phyloP scores from a whole-genome alignment of 106 monocot species.

The Dioscorea dumetorum region DNA sequence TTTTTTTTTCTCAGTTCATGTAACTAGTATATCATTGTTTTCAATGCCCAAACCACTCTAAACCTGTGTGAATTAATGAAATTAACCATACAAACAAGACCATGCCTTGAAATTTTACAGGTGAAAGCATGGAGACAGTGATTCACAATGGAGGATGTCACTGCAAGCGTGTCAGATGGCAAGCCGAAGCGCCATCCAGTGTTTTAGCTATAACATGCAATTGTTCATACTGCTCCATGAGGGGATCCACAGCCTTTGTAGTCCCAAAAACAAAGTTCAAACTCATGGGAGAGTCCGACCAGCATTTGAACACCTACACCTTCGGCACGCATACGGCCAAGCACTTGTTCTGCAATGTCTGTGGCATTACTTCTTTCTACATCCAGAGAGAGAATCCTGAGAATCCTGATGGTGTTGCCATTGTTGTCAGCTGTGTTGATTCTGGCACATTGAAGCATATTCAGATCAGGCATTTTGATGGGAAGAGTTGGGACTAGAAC shows the following conservation, averaged over 20 bases:
- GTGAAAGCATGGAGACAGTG: no score
- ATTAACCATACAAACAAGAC: no score
- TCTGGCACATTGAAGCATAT: conserved; percentile 24
- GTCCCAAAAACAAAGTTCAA: conserved; percentile 32
- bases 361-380: conserved; percentile 39
- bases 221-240: conserved; percentile 35
- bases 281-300: conserved; percentile 15
- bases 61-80: no score
- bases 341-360: conserved; percentile 31
- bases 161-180: no score
- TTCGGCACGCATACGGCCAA: conserved; percentile 32
- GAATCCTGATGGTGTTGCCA: conserved; percentile 32
- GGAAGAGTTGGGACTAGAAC: not conserved
- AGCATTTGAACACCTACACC: conserved; percentile 24
- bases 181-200: no score
- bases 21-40: no score
- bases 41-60: no score
- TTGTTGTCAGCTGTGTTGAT: conserved; percentile 21
- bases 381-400: conserved; percentile 29
- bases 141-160: no score
- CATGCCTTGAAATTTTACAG: no score
- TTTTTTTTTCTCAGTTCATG: no score
- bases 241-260: conserved; percentile 30
- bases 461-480: conserved; percentile 30
- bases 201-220: conserved; percentile 8